Base-by-base conservation (phyloP, 2,329 filamentous ascomycete genomes). In the Neocatenulostroma microsporum region DNA sequence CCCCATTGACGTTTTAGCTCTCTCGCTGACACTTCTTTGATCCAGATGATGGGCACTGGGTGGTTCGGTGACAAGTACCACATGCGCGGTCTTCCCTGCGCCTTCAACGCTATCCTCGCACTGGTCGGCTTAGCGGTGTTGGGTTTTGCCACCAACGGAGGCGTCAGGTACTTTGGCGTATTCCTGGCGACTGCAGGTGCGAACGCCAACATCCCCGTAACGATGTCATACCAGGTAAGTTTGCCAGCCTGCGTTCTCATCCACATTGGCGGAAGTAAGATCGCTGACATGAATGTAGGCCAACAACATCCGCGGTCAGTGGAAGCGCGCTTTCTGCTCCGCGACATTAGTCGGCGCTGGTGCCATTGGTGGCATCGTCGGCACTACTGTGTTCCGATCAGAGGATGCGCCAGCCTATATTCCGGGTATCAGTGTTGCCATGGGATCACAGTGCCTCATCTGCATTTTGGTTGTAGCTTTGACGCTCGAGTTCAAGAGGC, bases 221-320 rank as follows among this genome's bases (percentile, higher is more conserved):
- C 73, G 30, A 76, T 89, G 67, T 72, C 82, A 0, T 88, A 84
- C 62, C 83, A 87, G 64, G 81, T 10, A 30, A 14, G 9, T 14
- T 8, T 30, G 27, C 15, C 14, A 9, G 9, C 15, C 15, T 15
- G n/a, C n/a, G 27, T 8, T 11, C 9, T 30, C 14, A 10, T 10
- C 27, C 8, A n/a, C 14, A 10, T 8, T 8, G 15, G 14, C 9
- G 8, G 14, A 10, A 14, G 9, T 30, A 30, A 8, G 8, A 10
- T 10, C 14, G 9, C 15, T 15, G 14, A 8, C 14, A 8, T 30
- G 8, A 8, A 10, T 10, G 11, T 21, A 88, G 64, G 82, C 83
- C 23, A 91, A 88, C 62, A 93, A 91, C 60, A 82, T 91, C 52
- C 78, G 82, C 36, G 85, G 84, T 1, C 84, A 89, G 62, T 91